These are phyloP conservation scores for Globisporangium paroecandrum DNA, from an alignment of 352 stramenopile genomes.

Conservation along the genomic window DNA sequence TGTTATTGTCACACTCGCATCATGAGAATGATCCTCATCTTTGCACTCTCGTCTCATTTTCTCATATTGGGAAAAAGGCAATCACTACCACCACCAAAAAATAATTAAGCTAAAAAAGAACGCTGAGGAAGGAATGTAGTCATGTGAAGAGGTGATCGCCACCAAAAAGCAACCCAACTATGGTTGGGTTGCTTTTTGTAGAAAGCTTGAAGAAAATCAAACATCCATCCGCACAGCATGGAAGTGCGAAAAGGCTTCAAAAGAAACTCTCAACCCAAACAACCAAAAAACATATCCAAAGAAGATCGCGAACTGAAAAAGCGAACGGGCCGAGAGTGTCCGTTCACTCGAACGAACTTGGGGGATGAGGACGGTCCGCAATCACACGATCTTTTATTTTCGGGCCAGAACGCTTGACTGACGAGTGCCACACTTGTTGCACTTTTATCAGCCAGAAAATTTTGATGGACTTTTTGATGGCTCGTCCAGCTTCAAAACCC, in stretches of 20 bases:
- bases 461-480: background rate
- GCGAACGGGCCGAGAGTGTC: background rate
- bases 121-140: too few species aligned
- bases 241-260: background rate
- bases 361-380: background rate
- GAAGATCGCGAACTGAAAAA: background rate
- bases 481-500: background rate
- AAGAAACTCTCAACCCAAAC: background rate
- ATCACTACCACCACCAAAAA: too few species aligned
- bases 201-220: background rate
- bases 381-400: background rate
- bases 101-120: too few species aligned
- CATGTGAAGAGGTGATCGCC: too few species aligned
- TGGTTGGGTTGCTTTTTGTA: too few species aligned
- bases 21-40: too few species aligned
- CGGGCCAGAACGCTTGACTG: background rate
- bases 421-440: background rate
- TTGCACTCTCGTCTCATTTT: too few species aligned
- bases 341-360: background rate
- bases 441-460: background rate
- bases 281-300: background rate
- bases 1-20: too few species aligned
- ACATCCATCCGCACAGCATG: background rate
- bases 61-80: too few species aligned
- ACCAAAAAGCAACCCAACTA: too few species aligned